Conservation (phyloP, 305 asterid species). For the Fraxinus angustifolia region DNA sequence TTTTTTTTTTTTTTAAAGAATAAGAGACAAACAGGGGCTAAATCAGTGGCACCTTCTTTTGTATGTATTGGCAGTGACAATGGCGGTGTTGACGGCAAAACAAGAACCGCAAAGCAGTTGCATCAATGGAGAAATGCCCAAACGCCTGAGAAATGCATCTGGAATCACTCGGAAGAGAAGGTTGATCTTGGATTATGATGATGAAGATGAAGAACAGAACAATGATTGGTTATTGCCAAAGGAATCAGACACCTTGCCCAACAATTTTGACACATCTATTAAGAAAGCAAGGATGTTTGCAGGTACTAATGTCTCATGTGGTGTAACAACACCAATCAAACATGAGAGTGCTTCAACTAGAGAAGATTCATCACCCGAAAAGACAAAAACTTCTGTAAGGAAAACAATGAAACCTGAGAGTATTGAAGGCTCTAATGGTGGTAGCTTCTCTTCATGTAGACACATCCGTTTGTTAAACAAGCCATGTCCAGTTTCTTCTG, state of each 20-base stretch:
- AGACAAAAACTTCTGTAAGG: slow-evolving; percentile 21
- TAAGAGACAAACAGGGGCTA: background rate
- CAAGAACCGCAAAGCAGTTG: slow-evolving; percentile 29
- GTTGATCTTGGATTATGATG: slow-evolving; percentile 33
- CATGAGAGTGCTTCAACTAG: slow-evolving; percentile 14
- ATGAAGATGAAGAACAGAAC: slow-evolving; percentile 36
- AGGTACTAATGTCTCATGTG: slow-evolving; percentile 18
- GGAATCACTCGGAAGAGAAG: slow-evolving; percentile 36
- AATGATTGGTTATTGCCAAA: slow-evolving; percentile 18
- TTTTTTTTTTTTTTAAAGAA: background rate
- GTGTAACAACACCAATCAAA: slow-evolving; percentile 14
- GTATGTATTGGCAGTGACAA: slow-evolving; percentile 24
- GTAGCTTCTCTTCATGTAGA: slow-evolving; percentile 20
- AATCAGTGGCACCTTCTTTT: background rate
- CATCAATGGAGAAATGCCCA: slow-evolving; percentile 22
- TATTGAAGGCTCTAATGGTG: slow-evolving; percentile 21
- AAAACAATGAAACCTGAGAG: slow-evolving; percentile 20
- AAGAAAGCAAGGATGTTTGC: slow-evolving; percentile 15
- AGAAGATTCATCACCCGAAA: slow-evolving; percentile 13
- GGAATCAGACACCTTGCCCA: background rate
- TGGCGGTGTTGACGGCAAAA: slow-evolving; percentile 36
- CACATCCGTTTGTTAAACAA: slow-evolving; percentile 19
- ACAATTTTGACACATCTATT: slow-evolving; percentile 7
- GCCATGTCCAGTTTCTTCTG: slow-evolving; percentile 18
- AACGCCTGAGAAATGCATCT: slow-evolving; percentile 23